These are phyloP conservation scores for Leishmania turanica DNA, from an alignment of 208 protist species.

Conservation along the genomic window DNA sequence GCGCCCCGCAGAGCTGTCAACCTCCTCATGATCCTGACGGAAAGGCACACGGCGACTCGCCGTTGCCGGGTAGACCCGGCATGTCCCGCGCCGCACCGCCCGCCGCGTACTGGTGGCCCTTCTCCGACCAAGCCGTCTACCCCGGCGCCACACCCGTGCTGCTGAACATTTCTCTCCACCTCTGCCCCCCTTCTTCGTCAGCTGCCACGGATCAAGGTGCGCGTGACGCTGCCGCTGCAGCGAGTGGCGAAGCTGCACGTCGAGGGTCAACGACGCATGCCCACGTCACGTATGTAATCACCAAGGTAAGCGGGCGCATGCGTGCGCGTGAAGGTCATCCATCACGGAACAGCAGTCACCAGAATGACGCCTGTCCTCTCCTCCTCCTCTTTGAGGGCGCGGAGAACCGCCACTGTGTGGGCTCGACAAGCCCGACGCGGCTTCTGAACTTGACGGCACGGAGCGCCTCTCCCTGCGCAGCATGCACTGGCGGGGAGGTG, in stretches of 20 bases:
- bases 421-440: too few relatives aligned
- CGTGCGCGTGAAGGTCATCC: background rate
- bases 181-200: conserved; percentile 15
- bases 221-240: background rate
- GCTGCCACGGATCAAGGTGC: background rate
- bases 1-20: background rate
- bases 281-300: background rate
- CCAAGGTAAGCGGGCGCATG: background rate
- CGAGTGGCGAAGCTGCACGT: background rate
- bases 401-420: background rate
- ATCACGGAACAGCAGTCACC: background rate
- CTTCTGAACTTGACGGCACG: background rate
- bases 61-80: background rate
- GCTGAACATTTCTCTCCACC: conserved; percentile 92
- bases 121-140: conserved; percentile 91
- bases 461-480: background rate
- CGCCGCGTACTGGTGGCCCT: conserved; percentile 94
- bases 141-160: conserved; percentile 69
- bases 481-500: background rate
- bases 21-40: background rate
- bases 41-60: background rate
- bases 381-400: background rate
- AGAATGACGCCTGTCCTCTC: background rate
- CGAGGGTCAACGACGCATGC: background rate
- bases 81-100: background rate